Percentiles rank a stretch among this genome's conserved stretches.
phyloP scores from a whole-genome alignment of 139 green algal genomes.

The Chloropicon primus region DNA sequence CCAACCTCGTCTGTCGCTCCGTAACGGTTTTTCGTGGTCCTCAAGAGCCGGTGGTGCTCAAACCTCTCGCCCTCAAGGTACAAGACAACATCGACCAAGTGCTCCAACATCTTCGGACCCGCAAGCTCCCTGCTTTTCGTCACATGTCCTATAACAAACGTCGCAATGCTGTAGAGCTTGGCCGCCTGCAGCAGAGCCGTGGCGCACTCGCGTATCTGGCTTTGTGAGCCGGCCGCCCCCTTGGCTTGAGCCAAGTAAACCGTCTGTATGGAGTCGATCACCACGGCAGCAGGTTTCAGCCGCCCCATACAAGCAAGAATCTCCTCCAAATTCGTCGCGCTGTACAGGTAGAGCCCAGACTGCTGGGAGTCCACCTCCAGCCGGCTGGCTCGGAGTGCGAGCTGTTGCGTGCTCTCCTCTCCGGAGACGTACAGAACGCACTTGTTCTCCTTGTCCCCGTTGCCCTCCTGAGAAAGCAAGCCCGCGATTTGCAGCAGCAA shows the following conservation, averaged over 20 bases:
- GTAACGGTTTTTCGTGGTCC: constrained; percentile 72
- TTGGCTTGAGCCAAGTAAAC: constrained; percentile 65
- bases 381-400: constrained; percentile 35
- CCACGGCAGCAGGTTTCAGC: constrained; percentile 46
- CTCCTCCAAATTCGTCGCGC: constrained; percentile 11
- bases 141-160: constrained; percentile 72
- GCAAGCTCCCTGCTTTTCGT: constrained; percentile 48
- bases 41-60: constrained; percentile 31
- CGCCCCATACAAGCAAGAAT: constrained; percentile 22
- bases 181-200: constrained; percentile 58
- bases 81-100: constrained; percentile 91
- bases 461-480: neutral
- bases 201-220: constrained; percentile 78
- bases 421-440: constrained; percentile 68
- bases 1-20: constrained; percentile 74
- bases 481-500: constrained; percentile 76
- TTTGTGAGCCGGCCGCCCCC: constrained; percentile 49
- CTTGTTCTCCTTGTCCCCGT: too few species aligned
- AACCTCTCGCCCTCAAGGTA: constrained; percentile 60
- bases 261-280: constrained; percentile 93
- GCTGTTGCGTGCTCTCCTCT: constrained; percentile 47
- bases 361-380: constrained; percentile 20
- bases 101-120: constrained; percentile 79
- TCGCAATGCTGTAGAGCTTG: constrained; percentile 48
- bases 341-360: constrained; percentile 1